A percentile compares a stretch with the other conserved stretches of the same genome.
These are phyloP conservation scores for Penicillium longicatenatum DNA, from an alignment of 495 filamentous ascomycete species.

Conservation along the genomic window DNA sequence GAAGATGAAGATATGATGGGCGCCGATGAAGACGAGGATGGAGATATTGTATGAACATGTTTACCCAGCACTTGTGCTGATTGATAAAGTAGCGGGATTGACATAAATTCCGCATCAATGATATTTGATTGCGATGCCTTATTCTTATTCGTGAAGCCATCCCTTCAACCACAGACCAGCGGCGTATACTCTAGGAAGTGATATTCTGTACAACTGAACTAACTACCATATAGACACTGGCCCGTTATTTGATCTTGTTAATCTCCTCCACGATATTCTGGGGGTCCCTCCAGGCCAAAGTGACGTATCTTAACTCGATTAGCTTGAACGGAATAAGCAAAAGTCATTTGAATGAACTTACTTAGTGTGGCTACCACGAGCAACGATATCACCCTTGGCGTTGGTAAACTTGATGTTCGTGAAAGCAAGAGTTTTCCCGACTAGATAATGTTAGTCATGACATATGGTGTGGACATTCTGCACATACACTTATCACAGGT, in stretches of 20 bases:
- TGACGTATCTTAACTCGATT: constrained; percentile 51
- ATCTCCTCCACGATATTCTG: constrained; percentile 60
- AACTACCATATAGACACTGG: neutral
- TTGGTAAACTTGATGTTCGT: constrained; percentile 83
- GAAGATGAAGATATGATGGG: constrained; percentile 45
- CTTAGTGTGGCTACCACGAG: constrained; percentile 96
- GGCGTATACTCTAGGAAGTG: neutral
- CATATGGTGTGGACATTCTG: neutral
- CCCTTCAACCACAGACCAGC: neutral
- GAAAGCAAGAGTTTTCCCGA: constrained; percentile 90
- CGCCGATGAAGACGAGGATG: constrained; percentile 36
- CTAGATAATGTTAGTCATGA: constrained; percentile 42
- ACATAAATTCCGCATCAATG: constrained; percentile 2
- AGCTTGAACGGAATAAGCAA: neutral
- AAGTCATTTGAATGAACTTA: constrained; percentile 41
- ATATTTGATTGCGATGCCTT: constrained; percentile 11
- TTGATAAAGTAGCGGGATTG: constrained; percentile 5
- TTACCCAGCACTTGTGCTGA: neutral
- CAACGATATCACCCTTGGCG: constrained; percentile 72
- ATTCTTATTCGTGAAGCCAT: neutral
- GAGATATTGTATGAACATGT: constrained; percentile 42
- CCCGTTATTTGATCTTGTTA: constrained; percentile 21
- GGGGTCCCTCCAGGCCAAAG: constrained; percentile 59
- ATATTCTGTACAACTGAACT: neutral
- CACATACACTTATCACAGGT: constrained; percentile 82